A percentile compares a stretch with the other conserved stretches of the same genome.
Evolutionary conservation across 2,329 filamentous ascomycete genomes (phyloP).

Genomic region (Dactylonectria macrodidyma): DNA sequence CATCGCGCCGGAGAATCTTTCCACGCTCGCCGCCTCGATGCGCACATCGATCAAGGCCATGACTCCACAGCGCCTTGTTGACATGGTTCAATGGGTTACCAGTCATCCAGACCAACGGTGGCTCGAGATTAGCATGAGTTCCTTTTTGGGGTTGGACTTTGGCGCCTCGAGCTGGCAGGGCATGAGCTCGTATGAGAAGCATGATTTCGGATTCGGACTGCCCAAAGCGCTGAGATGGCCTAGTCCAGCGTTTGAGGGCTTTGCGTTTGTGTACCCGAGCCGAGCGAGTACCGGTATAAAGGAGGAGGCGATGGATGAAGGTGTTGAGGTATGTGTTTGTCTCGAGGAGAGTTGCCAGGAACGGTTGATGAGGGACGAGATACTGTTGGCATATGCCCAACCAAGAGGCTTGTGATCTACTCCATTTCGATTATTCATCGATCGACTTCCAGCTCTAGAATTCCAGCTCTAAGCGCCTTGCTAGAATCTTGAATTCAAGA

Average conservation of each 20-base stretch:
- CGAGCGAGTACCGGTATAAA: not conserved
- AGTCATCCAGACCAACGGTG: slow-evolving; percentile 7
- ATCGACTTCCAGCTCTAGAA: too few relatives aligned
- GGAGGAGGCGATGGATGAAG: slow-evolving; percentile 7
- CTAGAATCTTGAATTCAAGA: too few relatives aligned
- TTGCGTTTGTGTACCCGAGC: slow-evolving; percentile 26
- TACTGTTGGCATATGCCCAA: slow-evolving; percentile 14
- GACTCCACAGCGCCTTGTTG: slow-evolving; percentile 8
- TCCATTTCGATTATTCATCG: too few relatives aligned
- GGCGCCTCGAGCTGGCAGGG: slow-evolving; percentile 32
- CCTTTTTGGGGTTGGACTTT: slow-evolving; percentile 11
- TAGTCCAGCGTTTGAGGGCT: slow-evolving; percentile 20
- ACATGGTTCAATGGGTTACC: slow-evolving; percentile 23
- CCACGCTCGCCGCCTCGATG: slow-evolving; percentile 9
- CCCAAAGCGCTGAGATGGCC: slow-evolving; percentile 27
- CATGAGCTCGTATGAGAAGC: slow-evolving; percentile 22
- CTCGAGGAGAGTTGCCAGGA: slow-evolving; percentile 24
- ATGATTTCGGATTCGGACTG: slow-evolving; percentile 33
- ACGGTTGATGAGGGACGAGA: slow-evolving; percentile 17
- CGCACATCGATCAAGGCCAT: slow-evolving; percentile 26
- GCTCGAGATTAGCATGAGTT: slow-evolving; percentile 19
- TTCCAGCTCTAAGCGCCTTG: too few relatives aligned
- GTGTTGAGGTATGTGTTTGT: slow-evolving; percentile 28
- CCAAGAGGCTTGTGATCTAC: not conserved
- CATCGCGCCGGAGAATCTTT: slow-evolving; percentile 1